Base-by-base conservation (phyloP, 2,329 filamentous ascomycete species). In the Aspergillus versicolor region DNA sequence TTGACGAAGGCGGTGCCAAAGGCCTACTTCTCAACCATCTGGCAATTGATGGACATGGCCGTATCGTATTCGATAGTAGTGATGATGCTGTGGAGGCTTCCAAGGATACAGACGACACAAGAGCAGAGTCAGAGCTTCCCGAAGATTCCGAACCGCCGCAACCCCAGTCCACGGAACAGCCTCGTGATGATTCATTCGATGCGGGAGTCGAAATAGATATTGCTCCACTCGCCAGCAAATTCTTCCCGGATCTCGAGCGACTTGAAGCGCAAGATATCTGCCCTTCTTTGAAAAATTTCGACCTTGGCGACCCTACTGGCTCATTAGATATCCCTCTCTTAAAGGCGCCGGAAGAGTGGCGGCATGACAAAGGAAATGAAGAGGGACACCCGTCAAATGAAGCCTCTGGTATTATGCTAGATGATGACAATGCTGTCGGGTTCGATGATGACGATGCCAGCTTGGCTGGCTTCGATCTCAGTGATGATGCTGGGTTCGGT, bases 51-150 rank as follows among this genome's bases (percentile, higher is more conserved):
- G 85, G 86, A 2, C 86, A 91, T 62, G 94, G 94, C 42, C 86
- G 93, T 37, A 99, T 99, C 61, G 92, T 99, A 5, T 99, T 99
- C 70, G 94, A 99, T 76, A 97, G 93, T 78, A 97, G 92, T 69
- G 93, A 99, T 72, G 94, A 97, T 72, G 79, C 80, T 15, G 79
- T 82, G 56, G 83, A 86, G 55, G 79, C 75, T 7, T 73, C 78
- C 32, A 74, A 75, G 61, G 65, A 75, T 61, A 61, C 62, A 59
- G 65, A 73, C 60, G 56, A 68, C 27, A 77, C 78, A 15, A 77
- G 79, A 27, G 24, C 47, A 22, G 49, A 56, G 19, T 73, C 77
- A 2, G 76, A 77, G 17, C 76, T 79, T 40, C 73, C 80, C 21
- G 77, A 79, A 30, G 77, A 78, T 13, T 60, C 66, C 21, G 66